A percentile compares a stretch with the other conserved stretches of the same genome.
These are phyloP conservation scores for Thymus mandschuricus DNA, from an alignment of 257 asterid genomes.

Conservation along the genomic window DNA sequence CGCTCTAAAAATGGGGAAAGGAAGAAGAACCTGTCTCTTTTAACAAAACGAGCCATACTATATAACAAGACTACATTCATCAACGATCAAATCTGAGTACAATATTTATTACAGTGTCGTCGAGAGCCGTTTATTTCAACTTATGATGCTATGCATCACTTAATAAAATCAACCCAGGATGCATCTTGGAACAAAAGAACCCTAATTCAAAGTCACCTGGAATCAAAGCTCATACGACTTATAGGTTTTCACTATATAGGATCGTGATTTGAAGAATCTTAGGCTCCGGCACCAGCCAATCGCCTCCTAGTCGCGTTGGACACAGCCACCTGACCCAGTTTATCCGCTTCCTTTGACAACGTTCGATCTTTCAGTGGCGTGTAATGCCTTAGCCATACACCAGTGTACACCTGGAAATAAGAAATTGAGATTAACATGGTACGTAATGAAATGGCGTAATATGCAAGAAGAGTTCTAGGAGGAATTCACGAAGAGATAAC, in stretches of 20 bases:
- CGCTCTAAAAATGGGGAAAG: neutral
- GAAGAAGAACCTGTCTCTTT: no score
- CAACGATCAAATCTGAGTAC: neutral
- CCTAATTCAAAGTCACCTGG: neutral
- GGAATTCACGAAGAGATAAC: conserved; percentile 35
- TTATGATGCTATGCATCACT: conserved; percentile 4
- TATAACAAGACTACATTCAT: neutral
- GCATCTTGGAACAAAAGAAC: neutral
- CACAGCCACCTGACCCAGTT: conserved; percentile 78
- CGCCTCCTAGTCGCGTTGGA: conserved; percentile 95
- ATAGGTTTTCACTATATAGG: neutral
- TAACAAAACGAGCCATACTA: neutral
- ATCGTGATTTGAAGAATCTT: conserved; percentile 19
- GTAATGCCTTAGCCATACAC: conserved; percentile 86
- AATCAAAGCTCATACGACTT: neutral
- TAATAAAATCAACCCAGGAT: neutral
- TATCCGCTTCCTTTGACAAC: conserved; percentile 52
- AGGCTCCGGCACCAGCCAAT: conserved; percentile 82
- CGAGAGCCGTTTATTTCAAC: conserved; percentile 6
- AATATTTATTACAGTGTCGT: neutral
- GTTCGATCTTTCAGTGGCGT: conserved; percentile 70
- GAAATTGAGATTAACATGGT: conserved; percentile 15
- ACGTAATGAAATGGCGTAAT: neutral
- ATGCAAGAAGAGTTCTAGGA: neutral
- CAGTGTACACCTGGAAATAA: conserved; percentile 80